Base-by-base conservation (phyloP, 2,329 filamentous ascomycete genomes). In the Periconia macrospinosa region DNA sequence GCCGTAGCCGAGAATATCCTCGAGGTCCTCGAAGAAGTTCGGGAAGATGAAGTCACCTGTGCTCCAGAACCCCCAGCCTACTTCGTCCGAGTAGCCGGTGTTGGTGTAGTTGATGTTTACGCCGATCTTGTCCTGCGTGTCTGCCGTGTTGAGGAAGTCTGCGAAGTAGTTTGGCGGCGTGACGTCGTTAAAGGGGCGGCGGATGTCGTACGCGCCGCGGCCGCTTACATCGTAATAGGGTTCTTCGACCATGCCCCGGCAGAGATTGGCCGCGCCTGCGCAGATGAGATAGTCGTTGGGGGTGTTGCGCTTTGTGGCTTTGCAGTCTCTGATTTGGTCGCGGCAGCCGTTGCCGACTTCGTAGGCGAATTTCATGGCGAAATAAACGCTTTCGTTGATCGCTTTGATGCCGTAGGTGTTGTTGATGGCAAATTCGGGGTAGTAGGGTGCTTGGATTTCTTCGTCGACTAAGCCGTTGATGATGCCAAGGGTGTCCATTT, bases 31-130 rank as follows among this genome's bases (percentile, higher is more conserved):
- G 9, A 79, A 71, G 47, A 77, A 74, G 47, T 76, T 73, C 3
- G 75, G 74, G 30, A 74, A 77, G 3, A 76, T 69, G 47, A 77
- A 78, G 62, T 82, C 78, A 8, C 78, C 79, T 1, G 75, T 78
- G 1, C 61, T 57, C 0, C 56, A 41, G 58, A 86, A 86, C 1
- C 75, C 79, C 1, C 52, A 30, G 20, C 68, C 69, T 0, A 81
- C 79, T 75, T 65, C 20, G 33, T 50, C 2, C 58, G 50, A 8
- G 74, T 76, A 30, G 3, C 41, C 23, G 2, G 72, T 71, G 15
- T 74, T 65, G 0, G 81, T 82, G 69, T 78, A 86, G 68, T 86
- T 86, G 49, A 85, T 73, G 1, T 81, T 82, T 1, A 83, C 80
- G 3, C 70, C 70, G 5, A 74, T 55, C 0, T 80, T 81, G 8